phyloP scores from a whole-genome alignment of 1,284 basidiomycete species.

The Cerrena zonata region DNA sequence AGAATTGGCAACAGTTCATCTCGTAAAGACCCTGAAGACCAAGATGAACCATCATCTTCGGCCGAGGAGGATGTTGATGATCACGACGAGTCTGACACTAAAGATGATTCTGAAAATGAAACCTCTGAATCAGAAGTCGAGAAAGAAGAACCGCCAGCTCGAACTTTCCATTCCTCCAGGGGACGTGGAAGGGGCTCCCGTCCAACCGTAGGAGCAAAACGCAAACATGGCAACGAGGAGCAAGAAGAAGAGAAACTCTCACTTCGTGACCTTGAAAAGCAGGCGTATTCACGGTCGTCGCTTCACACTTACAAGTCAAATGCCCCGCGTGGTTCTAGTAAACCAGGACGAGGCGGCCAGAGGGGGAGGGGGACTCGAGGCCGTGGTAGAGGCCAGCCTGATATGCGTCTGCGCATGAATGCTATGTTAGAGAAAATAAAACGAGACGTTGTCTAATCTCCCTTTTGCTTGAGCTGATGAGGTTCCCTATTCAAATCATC shows the following conservation, averaged over 20 bases:
- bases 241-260: slow-evolving; percentile 23
- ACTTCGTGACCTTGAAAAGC: slow-evolving; percentile 52
- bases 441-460: slow-evolving; percentile 38
- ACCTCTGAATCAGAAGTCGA: slow-evolving; percentile 1
- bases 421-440: slow-evolving; percentile 75
- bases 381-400: slow-evolving; percentile 48
- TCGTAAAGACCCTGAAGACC: slow-evolving; percentile 12
- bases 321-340: slow-evolving; percentile 23
- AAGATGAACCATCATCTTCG: slow-evolving; percentile 5
- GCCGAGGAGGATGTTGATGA: slow-evolving; percentile 16
- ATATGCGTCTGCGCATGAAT: slow-evolving; percentile 76
- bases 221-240: slow-evolving; percentile 1
- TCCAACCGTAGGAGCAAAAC: background rate
- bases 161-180: background rate
- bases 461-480: background rate
- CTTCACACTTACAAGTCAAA: slow-evolving; percentile 52
- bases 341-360: slow-evolving; percentile 14
- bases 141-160: background rate
- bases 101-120: slow-evolving; percentile 9
- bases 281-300: slow-evolving; percentile 56
- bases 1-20: slow-evolving; percentile 3
- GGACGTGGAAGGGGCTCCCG: slow-evolving; percentile 4
- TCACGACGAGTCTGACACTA: slow-evolving; percentile 11
- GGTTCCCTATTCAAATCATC: background rate
- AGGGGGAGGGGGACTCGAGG: slow-evolving; percentile 16